Percentiles rank a stretch among this genome's conserved stretches.
phyloP scores from a whole-genome alignment of 371 early-diverging fungal genomes.

The Apophysomyces elegans region DNA sequence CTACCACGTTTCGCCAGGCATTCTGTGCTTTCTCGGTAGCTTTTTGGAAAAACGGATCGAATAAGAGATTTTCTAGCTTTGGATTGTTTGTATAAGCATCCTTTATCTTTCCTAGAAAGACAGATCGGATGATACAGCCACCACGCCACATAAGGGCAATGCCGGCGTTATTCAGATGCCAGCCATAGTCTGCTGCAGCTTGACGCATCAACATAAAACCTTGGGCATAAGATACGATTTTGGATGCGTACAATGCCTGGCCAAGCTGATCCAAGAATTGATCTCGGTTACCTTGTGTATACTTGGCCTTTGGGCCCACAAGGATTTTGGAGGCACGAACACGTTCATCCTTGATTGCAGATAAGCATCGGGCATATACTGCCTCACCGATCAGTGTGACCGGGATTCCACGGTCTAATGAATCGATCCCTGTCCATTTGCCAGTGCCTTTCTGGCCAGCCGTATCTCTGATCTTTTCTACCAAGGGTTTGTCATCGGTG shows the following conservation, averaged over 20 bases:
- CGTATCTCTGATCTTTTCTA: conserved; percentile 95
- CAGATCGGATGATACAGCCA: conserved; percentile 98
- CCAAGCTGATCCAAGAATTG: conserved; percentile 86
- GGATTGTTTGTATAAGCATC: conserved; percentile 89
- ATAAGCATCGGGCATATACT: conserved; percentile 96
- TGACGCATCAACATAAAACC: conserved; percentile 99
- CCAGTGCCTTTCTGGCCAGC: conserved; percentile 99
- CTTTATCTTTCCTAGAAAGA: conserved; percentile 96
- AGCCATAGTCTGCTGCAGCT: conserved; percentile 89
- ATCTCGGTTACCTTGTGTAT: conserved; percentile 78
- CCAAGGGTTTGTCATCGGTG: conserved; percentile 82
- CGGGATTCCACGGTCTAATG: conserved; percentile 93
- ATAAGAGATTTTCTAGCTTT: conserved; percentile 84
- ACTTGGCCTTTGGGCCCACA: conserved; percentile 68
- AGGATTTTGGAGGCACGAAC: conserved; percentile 87
- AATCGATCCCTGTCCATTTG: conserved; percentile 97
- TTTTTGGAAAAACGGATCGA: conserved; percentile 93
- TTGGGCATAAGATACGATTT: conserved; percentile 98
- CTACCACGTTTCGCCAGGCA: conserved; percentile 90
- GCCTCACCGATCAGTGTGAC: conserved; percentile 98
- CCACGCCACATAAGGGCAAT: conserved; percentile 99
- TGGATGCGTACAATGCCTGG: conserved; percentile 95
- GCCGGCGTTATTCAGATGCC: conserved; percentile 96
- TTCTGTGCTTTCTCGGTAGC: conserved; percentile 84
- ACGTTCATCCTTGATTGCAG: conserved; percentile 95